Conservation (phyloP, 2,329 filamentous ascomycete species). For the Fusarium bactridioides region DNA sequence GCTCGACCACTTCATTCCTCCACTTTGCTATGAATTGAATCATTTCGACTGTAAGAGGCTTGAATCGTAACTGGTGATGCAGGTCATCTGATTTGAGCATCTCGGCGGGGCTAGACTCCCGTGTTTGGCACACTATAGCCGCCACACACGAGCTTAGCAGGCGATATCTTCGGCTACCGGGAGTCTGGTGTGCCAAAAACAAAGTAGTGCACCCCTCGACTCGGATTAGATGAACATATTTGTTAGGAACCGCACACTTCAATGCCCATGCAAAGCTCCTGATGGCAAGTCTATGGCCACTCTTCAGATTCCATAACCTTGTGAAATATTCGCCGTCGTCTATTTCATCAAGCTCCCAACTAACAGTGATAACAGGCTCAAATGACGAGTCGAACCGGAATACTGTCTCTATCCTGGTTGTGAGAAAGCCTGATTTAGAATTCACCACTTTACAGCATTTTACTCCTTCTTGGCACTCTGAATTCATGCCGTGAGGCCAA, state of each 20-base stretch:
- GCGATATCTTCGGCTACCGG: accelerated
- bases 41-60: neutral
- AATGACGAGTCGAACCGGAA: accelerated
- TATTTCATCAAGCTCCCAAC: accelerated
- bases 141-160: accelerated
- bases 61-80: accelerated
- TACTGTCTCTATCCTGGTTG: accelerated
- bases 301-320: neutral
- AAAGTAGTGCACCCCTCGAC: accelerated
- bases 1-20: accelerated
- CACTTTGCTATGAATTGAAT: accelerated
- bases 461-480: accelerated
- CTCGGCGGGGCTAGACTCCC: accelerated
- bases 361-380: no score
- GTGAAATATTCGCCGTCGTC: neutral
- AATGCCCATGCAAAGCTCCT: neutral
- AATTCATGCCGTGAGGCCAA: neutral
- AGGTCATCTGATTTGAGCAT: accelerated
- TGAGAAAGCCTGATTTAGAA: accelerated
- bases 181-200: accelerated
- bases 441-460: neutral
- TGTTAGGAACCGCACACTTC: accelerated
- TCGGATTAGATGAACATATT: accelerated
- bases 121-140: neutral
- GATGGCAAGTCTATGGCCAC: accelerated